Evolutionary conservation across 139 green algal species (phyloP).

Genomic region (Haematococcus sp.): DNA sequence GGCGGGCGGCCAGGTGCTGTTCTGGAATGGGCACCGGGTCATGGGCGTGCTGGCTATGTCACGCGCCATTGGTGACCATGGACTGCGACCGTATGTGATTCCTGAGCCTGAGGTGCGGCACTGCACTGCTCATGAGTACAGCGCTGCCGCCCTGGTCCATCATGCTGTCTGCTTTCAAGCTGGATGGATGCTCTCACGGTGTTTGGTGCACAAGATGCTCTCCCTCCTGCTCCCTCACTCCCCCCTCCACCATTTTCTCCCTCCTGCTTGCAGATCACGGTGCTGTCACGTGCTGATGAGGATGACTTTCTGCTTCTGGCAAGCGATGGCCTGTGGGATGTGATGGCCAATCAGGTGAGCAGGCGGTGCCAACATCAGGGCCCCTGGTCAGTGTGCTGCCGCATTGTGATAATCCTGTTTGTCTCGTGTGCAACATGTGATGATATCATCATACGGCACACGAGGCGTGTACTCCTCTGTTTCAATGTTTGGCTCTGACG

Average conservation of each 20-base stretch:
- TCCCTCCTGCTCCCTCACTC: not conserved
- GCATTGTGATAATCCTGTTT: no score
- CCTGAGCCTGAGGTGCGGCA: constrained; percentile 60
- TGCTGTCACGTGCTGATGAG: constrained; percentile 41
- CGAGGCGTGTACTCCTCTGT: no score
- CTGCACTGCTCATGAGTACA: no score
- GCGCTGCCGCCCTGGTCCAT: no score
- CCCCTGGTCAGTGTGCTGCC: no score
- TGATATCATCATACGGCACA: no score
- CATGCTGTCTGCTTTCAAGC: no score
- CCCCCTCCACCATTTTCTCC: not conserved
- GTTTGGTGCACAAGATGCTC: no score
- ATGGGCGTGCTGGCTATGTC: constrained; percentile 84
- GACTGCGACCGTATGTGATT: constrained; percentile 68
- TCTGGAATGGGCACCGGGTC: constrained; percentile 77
- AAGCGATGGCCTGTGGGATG: constrained; percentile 74
- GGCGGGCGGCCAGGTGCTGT: constrained; percentile 76
- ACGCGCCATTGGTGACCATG: constrained; percentile 73
- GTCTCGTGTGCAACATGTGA: no score
- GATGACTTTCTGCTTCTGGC: constrained; percentile 81
- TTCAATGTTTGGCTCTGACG: no score
- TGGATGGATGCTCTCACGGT: no score
- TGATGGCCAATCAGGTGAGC: constrained; percentile 65
- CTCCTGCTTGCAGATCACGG: constrained; percentile 30
- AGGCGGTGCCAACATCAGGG: not conserved